Conservation (phyloP, 768 basidiomycete genomes). For the Termitomyces sp. region DNA sequence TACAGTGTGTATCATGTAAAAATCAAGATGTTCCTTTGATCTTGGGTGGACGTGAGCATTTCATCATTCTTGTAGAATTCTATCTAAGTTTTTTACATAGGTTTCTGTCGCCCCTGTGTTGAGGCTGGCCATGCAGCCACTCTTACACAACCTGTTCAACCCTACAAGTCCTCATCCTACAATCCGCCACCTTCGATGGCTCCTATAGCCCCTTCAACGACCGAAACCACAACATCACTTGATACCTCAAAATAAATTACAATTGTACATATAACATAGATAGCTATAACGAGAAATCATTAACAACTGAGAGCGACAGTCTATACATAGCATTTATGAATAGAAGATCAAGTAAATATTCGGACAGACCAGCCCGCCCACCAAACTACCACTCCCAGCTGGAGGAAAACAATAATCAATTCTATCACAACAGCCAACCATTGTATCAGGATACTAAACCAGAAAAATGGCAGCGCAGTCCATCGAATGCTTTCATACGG, state of each 20-base stretch:
- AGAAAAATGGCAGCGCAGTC: constrained; percentile 58
- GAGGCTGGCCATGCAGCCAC: constrained; percentile 40
- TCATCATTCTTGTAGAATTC: not conserved
- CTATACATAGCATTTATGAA: not conserved
- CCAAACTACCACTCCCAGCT: constrained; percentile 60
- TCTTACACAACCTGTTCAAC: constrained; percentile 4
- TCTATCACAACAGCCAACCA: constrained; percentile 66
- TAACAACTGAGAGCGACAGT: not conserved
- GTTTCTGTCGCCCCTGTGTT: constrained; percentile 66
- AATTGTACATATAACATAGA: not conserved
- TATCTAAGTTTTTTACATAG: constrained; percentile 25
- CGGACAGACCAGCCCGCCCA: constrained; percentile 72
- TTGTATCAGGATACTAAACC: constrained; percentile 57
- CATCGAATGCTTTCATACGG: constrained; percentile 58
- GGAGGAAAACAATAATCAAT: constrained; percentile 47
- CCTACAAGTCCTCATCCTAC: constrained; percentile 5
- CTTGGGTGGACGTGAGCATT: constrained; percentile 62
- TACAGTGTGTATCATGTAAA: constrained; percentile 55
- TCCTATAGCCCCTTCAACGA: not conserved
- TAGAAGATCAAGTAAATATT: constrained; percentile 31
- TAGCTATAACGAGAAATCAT: not conserved
- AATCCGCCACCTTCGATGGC: not conserved
- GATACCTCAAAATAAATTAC: constrained; percentile 4
- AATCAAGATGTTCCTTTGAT: constrained; percentile 72
- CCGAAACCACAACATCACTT: not conserved